These are phyloP conservation scores for Fusarium transvaalense DNA, from an alignment of 2,329 filamentous ascomycete species.

Conservation along the genomic window DNA sequence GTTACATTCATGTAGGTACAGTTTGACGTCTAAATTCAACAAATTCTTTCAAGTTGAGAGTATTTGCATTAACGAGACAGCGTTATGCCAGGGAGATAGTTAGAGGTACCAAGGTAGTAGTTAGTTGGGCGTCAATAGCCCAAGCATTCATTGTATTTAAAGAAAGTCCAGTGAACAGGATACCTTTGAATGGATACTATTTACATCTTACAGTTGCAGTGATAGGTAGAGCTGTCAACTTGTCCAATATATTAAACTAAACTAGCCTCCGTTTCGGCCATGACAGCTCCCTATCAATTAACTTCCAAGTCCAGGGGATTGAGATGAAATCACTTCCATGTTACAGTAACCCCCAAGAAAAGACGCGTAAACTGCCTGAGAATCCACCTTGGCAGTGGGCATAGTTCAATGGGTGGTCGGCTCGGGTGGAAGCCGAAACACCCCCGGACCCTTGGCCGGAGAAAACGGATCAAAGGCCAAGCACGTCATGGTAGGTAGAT, in stretches of 20 bases:
- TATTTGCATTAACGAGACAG: not conserved
- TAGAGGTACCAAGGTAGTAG: not conserved
- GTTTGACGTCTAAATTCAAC: constrained; percentile 3
- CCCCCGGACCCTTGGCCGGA: constrained; percentile 27
- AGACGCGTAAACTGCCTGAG: constrained; percentile 29
- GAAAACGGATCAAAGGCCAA: constrained; percentile 16
- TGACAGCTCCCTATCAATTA: not conserved
- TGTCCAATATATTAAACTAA: not conserved
- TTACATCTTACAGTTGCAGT: not conserved
- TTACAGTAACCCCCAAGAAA: not conserved
- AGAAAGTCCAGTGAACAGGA: constrained; percentile 1
- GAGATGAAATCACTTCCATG: not conserved
- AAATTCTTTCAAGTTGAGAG: not conserved
- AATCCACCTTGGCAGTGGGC: constrained; percentile 32
- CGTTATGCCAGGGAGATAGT: not conserved
- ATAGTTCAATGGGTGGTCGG: constrained; percentile 41
- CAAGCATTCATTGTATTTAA: not conserved
- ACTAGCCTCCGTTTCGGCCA: not conserved
- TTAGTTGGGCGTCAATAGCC: constrained; percentile 28
- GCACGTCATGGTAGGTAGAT: constrained; percentile 43
- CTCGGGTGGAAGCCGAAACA: constrained; percentile 43
- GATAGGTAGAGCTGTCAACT: not conserved
- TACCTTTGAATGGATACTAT: constrained; percentile 11
- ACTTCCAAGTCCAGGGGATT: not conserved
- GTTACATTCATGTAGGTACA: constrained; percentile 29